Evolutionary conservation across 768 basidiomycete genomes (phyloP), one percentile per base, ranked within the genome.

Genomic region (Dioszegia crocea): DNA sequence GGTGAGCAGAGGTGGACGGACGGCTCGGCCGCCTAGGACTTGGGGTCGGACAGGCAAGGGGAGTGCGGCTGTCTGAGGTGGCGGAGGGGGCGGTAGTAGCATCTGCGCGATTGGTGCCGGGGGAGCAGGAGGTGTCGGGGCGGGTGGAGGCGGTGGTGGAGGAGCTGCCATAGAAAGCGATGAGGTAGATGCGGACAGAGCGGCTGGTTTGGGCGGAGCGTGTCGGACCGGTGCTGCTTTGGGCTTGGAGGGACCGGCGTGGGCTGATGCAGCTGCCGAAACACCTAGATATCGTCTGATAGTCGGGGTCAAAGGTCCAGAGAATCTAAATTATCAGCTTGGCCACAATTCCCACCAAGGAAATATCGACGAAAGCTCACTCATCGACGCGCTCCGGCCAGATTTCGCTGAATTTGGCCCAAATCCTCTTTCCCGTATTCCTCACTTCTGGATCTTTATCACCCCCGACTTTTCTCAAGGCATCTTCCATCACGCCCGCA

Each of bases 401-500:
- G n/a, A 72, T 55, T 1, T 55, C 61, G 36, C 63, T 68, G 60
- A 76, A 80, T 17, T 61, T 53, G 46, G 69, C 69, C 78, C 78
- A 80, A 38, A 76, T 65, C 50, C 67, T 70, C 66, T 77, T 80
- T 11, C 69, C 73, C 21, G 70, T 71, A 46, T 68, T 64, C 21
- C 79, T 59, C 2, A 78, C 77, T 59, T 76, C 77, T 1, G 73
- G 66, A 63, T 80, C 79, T 57, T 74, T 76, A 33, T 79, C 79
- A 0, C 68, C 73, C 26, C 76, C 77, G 52, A 76, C 78, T 56
- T 72, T 76, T 57, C 65, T 72, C 57, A 80, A 66, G 27, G 73
- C 60, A 44, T 67, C 75, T 53, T 79, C 78, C 39, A 79, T 40
- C 9, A 75, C 62, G 2, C 46, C 65, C 23, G 77, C 40, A 1